These are phyloP conservation scores for Tympanopsis confertula DNA, from an alignment of 2,329 filamentous ascomycete genomes.

Conservation along the genomic window DNA sequence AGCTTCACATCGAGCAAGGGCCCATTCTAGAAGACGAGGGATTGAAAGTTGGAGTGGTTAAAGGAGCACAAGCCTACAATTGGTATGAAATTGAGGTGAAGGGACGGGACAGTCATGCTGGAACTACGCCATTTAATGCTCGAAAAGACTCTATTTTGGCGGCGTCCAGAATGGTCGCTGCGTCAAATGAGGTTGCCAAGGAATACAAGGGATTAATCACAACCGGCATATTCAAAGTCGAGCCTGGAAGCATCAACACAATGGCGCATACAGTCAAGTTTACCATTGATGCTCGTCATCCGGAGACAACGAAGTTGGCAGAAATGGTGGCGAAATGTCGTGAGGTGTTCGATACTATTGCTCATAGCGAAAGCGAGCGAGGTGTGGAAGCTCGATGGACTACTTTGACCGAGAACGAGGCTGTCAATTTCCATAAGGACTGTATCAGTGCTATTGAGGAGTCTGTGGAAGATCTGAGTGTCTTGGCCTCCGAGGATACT, in stretches of 20 bases:
- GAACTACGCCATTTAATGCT: slow-evolving; percentile 57
- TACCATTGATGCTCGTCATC: slow-evolving; percentile 7
- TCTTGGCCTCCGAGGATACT: slow-evolving; percentile 12
- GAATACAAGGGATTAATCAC: slow-evolving; percentile 50
- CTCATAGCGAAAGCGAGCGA: slow-evolving; percentile 13
- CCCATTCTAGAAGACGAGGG: slow-evolving; percentile 58
- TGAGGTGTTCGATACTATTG: slow-evolving; percentile 10
- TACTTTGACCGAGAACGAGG: slow-evolving; percentile 45
- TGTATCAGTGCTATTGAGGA: slow-evolving; percentile 16
- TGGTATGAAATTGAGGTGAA: slow-evolving; percentile 60
- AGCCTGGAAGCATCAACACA: slow-evolving; percentile 8
- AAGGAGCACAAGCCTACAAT: slow-evolving; percentile 63
- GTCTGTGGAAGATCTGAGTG: slow-evolving; percentile 19
- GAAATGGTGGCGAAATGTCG: slow-evolving; percentile 9
- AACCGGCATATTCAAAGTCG: slow-evolving; percentile 55
- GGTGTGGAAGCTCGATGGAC: slow-evolving; percentile 43
- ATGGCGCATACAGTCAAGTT: slow-evolving; percentile 6
- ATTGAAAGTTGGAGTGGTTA: slow-evolving; percentile 58
- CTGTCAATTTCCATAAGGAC: neutral
- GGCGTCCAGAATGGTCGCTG: slow-evolving; percentile 55
- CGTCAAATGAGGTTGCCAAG: slow-evolving; percentile 50
- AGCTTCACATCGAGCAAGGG: slow-evolving; percentile 77
- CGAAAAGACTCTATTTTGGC: slow-evolving; percentile 59
- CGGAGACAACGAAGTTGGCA: slow-evolving; percentile 4
- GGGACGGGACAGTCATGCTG: slow-evolving; percentile 62